Base-by-base conservation (phyloP, 2,329 filamentous ascomycete species). In the Fusarium abutilonis region DNA sequence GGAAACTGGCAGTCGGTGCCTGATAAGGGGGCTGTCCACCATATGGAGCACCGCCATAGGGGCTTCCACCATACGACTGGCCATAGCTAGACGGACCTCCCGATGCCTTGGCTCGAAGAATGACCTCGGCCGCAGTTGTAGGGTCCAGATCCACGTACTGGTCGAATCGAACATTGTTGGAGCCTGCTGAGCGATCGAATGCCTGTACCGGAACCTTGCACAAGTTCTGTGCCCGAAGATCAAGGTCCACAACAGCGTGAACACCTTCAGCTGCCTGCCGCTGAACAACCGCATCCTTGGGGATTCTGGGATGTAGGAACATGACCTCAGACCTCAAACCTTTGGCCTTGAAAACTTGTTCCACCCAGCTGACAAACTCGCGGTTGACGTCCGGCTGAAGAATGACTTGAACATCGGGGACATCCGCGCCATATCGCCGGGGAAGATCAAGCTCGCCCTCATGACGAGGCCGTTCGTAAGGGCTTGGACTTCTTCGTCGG, bases 341-440 rank as follows among this genome's bases (percentile, higher is more conserved):
- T 51, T 89, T 87, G 31, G 84, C 82, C 55, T 85, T 82, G 73
- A 98, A 96, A 1, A 87, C 84, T 31, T 84, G 83, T 72, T 97
- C 90, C 10, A 96, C 89, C 84, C 91, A 97, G 48, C 83, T 83
- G 46, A 97, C 87, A 70, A 96, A 97, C 53, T 92, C 89, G 58
- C 89, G 83, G 56, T 89, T 86, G 11, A 96, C 83, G 66, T 93
- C 88, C 63, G 94, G 88, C 40, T 94, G 81, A 6, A 96, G 84
- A 26, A 97, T 85, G 28, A 98, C 86, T 73, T 97, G 93, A 14
- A 97, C 90, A 68, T 98, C 93, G 3, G 94, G 93, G 19, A 97
- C 88, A 63, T 95, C 87, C 54, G 84, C 80, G 5, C 91, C 87
- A 55, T 87, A 85, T 54, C 93, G 84, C 52, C 88, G 85, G 39